phyloP scores from a whole-genome alignment of 2,329 filamentous ascomycete genomes.

The Colletotrichum salicis region DNA sequence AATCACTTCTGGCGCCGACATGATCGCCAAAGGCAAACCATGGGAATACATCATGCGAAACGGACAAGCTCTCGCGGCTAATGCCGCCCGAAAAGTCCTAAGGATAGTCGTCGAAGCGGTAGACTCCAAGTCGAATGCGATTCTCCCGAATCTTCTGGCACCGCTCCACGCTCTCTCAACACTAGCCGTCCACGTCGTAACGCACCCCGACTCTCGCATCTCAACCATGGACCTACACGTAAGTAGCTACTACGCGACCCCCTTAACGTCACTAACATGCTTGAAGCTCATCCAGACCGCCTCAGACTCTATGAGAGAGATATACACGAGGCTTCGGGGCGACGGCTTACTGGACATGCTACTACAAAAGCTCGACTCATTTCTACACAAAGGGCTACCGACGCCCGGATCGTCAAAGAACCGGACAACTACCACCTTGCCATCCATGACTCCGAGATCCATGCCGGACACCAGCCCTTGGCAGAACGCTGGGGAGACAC shows the following conservation, averaged over 20 bases:
- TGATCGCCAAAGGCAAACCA: conserved; percentile 23
- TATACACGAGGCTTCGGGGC: not conserved
- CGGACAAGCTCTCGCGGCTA: conserved; percentile 24
- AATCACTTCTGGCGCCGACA: conserved; percentile 11
- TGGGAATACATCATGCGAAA: conserved; percentile 30
- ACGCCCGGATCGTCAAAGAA: not conserved
- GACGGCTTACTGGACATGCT: conserved; percentile 4
- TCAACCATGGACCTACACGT: conserved; percentile 31
- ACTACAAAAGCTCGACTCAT: conserved; percentile 17
- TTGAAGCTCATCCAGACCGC: conserved; percentile 10
- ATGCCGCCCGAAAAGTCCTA: conserved; percentile 14
- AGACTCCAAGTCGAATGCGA: conserved; percentile 17
- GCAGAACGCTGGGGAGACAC: not conserved
- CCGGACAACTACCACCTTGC: not conserved
- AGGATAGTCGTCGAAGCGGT: conserved; percentile 21
- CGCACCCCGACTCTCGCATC: conserved; percentile 23
- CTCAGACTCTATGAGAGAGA: conserved; percentile 16
- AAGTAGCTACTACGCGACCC: not conserved
- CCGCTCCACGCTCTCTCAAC: conserved; percentile 18
- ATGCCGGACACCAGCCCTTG: not conserved
- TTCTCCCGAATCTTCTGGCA: conserved; percentile 13
- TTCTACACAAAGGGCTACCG: not conserved
- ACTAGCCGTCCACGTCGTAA: conserved; percentile 8
- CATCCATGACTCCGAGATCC: not conserved
- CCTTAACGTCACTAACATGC: not conserved